Evolutionary conservation across 2,329 filamentous ascomycete species (phyloP), one percentile per base, ranked within the genome.

Genomic region (Phialophora expanda): DNA sequence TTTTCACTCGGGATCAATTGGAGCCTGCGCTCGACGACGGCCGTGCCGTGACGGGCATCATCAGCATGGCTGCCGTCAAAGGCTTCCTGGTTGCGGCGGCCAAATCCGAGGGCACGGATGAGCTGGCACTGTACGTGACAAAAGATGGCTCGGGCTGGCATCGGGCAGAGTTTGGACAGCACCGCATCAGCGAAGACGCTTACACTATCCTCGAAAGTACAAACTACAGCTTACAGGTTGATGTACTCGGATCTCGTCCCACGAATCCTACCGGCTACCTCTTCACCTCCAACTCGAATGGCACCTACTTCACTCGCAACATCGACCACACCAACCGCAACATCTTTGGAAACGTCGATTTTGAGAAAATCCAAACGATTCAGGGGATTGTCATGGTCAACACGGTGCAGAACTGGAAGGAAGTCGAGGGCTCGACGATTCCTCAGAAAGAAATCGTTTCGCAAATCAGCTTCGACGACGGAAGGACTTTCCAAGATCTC

Each of bases 171-270:
- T 98, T 99, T 77, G 87, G 88, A 53, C 89, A 91, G 68, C 93
- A 97, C 77, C 91, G 93, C 73, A 85, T 92, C 68, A 90, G 97
- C 76, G 87, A 94, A 75, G 85, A 87, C 73, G 92, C 91, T 2
- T 99, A 97, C 78, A 99, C 95, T 0, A 86, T 99, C 56, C 84
- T 99, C 48, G 94, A 98, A 79, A 95, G 93, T 74, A 98, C 95
- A 50, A 94, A 97, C 75, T 97, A 99, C 82, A 97, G 94, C 81
- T 93, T 99, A 72, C 94, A 98, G 79, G 88, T 99, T 62, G 93
- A 98, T 77, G 93, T 98, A 69, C 89, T 94, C 85, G 92, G 90
- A 1, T 84, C 84, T 11, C 80, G 78, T 64, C 85, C 85, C 12
- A 85, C 84, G 1, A 86, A 85, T 44, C 86, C 90, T 0, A 94